Base-by-base conservation (phyloP, 164 flowering plant species). In the Taxillus chinensis region DNA sequence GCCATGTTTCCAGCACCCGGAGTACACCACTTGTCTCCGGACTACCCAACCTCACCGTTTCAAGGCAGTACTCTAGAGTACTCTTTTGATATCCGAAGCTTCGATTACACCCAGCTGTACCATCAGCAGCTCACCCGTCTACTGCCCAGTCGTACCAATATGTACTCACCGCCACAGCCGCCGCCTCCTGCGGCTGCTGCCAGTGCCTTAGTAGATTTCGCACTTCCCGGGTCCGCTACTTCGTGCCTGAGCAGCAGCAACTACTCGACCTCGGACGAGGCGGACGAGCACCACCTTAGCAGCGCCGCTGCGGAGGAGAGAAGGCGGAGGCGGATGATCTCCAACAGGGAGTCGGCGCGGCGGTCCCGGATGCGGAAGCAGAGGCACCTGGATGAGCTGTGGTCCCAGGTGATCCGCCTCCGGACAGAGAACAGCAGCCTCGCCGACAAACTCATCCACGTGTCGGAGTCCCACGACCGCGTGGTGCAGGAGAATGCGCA, bases 351-450 rank as follows among this genome's bases (percentile, higher is more conserved):
- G 65, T 84, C 89, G 7, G 89, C 89, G 3, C 70, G 89, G 3
- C 56, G 89, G 62, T 84, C 89, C 14, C 64, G 89, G 70, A 80
- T 84, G 89, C 60, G 89, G 67, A 84, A 84, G 53, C 85, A 84
- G 67, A 77, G 64, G 73, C 82, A 84, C 62, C 67, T 82, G 4
- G 83, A 82, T 57, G 89, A 83, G 68, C 74, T 83, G 5, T 74
- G 81, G 81, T 73, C 87, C 0, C 90, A 85, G 69, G 83, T 85
- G 45, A 39, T 72, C 5, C 55, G 79, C 51, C 83, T 84, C 3
- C 60, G 80, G 9, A 67, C 64, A 1, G 85, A 82, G 71, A 82
- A 84, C 61, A 73, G 75, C 59, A 60, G 52, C 10, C 81, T 85
- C 8, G 41, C 78, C 8, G 82, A 81, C 54, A 78, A 75, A 68